A percentile compares a stretch with the other conserved stretches of the same genome.
These are phyloP conservation scores for Eucalyptus cladocalyx DNA, from an alignment of 345 rosid species.

Conservation along the genomic window DNA sequence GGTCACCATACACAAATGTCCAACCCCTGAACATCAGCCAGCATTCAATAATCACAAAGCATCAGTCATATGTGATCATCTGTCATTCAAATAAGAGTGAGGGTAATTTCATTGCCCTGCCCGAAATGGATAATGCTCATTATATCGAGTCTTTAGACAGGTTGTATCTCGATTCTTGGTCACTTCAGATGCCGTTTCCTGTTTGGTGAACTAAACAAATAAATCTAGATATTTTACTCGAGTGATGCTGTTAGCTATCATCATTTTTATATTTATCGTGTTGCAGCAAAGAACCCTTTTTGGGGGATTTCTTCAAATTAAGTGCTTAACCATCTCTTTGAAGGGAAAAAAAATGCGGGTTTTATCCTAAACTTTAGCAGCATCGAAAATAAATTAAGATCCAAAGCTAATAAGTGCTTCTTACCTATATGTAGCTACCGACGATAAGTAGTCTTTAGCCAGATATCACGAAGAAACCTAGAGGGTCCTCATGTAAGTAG, in stretches of 20 bases:
- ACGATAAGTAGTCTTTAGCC: not conserved
- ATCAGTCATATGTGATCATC: not conserved
- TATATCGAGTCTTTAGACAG: not conserved
- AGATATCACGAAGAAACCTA: not conserved
- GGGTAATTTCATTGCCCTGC: not conserved
- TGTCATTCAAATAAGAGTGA: not conserved
- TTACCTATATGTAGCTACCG: not conserved
- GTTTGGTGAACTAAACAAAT: not conserved
- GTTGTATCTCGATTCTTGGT: not conserved
- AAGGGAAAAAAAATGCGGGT: not conserved
- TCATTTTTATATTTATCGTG: not conserved
- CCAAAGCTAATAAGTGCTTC: not conserved
- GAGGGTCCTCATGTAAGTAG: not conserved
- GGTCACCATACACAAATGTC: not conserved
- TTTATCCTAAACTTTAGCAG: not conserved
- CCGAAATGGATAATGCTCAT: not conserved
- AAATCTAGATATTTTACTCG: not conserved
- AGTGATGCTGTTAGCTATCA: not conserved
- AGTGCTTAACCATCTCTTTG: not conserved
- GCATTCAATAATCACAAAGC: not conserved
- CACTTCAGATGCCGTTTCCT: not conserved
- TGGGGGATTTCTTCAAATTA: not conserved
- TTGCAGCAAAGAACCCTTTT: not conserved
- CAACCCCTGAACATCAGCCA: not conserved
- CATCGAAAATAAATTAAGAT: not conserved